Evolutionary conservation across 768 basidiomycete genomes (phyloP), one percentile per base, ranked within the genome.

Genomic region (Termitomyces sp.): DNA sequence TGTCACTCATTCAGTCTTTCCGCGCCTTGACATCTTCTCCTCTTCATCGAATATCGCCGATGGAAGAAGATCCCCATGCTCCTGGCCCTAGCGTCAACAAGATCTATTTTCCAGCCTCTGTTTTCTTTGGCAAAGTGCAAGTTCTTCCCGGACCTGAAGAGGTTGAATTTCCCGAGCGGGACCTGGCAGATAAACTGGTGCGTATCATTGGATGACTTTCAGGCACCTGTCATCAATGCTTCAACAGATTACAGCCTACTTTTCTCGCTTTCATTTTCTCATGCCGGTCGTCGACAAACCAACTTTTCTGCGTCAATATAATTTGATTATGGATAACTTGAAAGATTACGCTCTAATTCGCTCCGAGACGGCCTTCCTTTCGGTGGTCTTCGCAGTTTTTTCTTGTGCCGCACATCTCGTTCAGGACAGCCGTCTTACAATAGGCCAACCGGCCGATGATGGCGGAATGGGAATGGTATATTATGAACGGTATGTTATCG

Each of bases 1-100:
- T 94, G 92, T 91, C 92, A 6, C 82, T 94, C 66, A 92, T 94
- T 52, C 92, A 94, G 70, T 92, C 91, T 5, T 94, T 94, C 78
- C 86, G 84, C 63, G 85, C 88, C 49, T 74, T 88, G 64, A 91
- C 89, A 29, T 83, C 88, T 48, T 86, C 86, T 36, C 89, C 89
- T 6, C 76, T 89, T 25, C 84, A 88, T 69, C 89, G 89, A 61
- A 83, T 89, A 60, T 93, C 91, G 8, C 90, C 90, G 42, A 89
- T 88, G 86, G 89, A 91, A 63, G 91, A 92, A 67, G 92, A 92
- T 71, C 87, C 90, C 48, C 83, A 83, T 55, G 87, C 86, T 31
- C 89, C 91, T 29, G 87, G 88, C 9, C 88, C 90, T 31, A 91
- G 86, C 67, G 86, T 86, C 45, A 93, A 92, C 72, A 91, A 93